A percentile compares a stretch with the other conserved stretches of the same genome.
Conservation (phyloP, 2,329 filamentous ascomycete species). For the Colletotrichum siamense region DNA sequence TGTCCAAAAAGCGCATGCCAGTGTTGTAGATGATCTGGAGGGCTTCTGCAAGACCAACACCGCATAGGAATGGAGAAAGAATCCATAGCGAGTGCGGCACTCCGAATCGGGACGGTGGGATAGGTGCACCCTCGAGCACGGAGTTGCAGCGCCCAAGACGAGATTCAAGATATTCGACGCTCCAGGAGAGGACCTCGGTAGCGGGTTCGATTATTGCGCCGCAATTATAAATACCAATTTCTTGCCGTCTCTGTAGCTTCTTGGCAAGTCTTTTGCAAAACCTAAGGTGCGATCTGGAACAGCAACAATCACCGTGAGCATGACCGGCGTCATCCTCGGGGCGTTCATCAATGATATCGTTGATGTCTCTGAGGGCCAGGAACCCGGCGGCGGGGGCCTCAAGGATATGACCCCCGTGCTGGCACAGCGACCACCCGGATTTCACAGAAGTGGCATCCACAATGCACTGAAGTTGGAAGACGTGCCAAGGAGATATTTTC, state of each 20-base stretch:
- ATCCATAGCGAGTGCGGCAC: conserved; percentile 15
- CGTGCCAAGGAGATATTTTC: conserved; percentile 50
- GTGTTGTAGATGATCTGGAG: conserved; percentile 44
- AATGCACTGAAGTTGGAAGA: conserved; percentile 57
- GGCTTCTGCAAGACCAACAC: conserved; percentile 47
- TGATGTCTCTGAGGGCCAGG: not conserved
- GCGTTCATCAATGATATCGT: not conserved
- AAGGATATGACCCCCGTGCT: conserved; percentile 39
- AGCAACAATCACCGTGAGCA: too few relatives aligned
- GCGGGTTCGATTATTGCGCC: too few relatives aligned
- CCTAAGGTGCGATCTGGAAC: too few relatives aligned
- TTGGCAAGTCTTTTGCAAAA: too few relatives aligned
- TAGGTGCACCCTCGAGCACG: not conserved
- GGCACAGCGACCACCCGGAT: conserved; percentile 44
- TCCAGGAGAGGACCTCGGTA: too few relatives aligned
- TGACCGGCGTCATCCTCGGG: not conserved
- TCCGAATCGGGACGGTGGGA: not conserved
- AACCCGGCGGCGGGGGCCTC: conserved; percentile 26
- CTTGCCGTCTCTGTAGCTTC: too few relatives aligned
- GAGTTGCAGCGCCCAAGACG: too few relatives aligned
- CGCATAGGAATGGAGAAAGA: conserved; percentile 55
- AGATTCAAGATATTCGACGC: too few relatives aligned
- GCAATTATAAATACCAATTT: too few relatives aligned
- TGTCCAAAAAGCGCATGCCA: conserved; percentile 43
- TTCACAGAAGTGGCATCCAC: conserved; percentile 51